Conservation (phyloP, 805 yeast species). For the Saccharomycodes ludwigii region DNA sequence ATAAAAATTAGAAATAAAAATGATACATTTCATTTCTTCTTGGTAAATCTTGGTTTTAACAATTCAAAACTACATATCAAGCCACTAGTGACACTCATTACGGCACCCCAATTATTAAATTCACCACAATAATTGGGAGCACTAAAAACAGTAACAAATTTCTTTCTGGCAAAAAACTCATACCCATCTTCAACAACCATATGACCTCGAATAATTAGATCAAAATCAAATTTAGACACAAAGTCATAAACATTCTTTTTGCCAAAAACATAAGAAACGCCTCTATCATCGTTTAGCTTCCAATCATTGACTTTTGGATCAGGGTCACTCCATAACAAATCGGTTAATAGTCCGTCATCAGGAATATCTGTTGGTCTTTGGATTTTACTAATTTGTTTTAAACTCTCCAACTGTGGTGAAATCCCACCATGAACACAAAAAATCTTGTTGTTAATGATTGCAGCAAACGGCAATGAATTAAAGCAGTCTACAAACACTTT, state of each 20-base stretch:
- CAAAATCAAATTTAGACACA: constrained; percentile 54
- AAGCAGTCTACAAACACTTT: constrained; percentile 87
- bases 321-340: constrained; percentile 77
- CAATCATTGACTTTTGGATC: constrained; percentile 46
- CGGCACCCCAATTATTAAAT: constrained; percentile 89
- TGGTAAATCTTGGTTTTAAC: constrained; percentile 38
- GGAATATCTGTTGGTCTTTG: constrained; percentile 79
- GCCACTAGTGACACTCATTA: constrained; percentile 92
- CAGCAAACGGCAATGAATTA: constrained; percentile 91
- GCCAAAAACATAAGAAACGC: constrained; percentile 70
- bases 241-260: constrained; percentile 62
- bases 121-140: constrained; percentile 61
- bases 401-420: constrained; percentile 54
- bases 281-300: constrained; percentile 70
- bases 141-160: constrained; percentile 64
- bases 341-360: constrained; percentile 66
- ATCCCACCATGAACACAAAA: constrained; percentile 83
- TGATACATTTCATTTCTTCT: too few species aligned
- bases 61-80: constrained; percentile 74
- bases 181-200: constrained; percentile 88
- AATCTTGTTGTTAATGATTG: constrained; percentile 88
- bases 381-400: constrained; percentile 58
- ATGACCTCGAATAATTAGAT: constrained; percentile 70
- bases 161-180: constrained; percentile 65
- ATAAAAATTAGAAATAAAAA: too few species aligned